Conservation (phyloP, 257 asterid genomes). For the Capsicum baccatum region DNA sequence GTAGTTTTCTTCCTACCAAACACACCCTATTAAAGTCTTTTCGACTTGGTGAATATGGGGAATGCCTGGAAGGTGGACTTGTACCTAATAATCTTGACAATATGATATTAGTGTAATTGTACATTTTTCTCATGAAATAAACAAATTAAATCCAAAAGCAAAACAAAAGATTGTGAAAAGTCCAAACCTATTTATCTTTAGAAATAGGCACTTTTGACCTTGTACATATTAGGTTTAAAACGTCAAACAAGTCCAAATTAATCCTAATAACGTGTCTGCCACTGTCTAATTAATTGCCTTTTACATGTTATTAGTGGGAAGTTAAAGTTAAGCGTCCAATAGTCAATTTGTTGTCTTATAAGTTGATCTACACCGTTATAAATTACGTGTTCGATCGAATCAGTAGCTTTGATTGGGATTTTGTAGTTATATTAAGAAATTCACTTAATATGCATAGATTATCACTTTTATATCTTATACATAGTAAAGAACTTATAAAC, state of each 20-base stretch:
- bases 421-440: not conserved
- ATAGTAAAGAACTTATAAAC: too few relatives aligned
- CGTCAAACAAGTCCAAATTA: slow-evolving; percentile 27
- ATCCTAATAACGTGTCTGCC: slow-evolving; percentile 22
- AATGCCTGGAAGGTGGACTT: not conserved
- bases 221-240: slow-evolving; percentile 16
- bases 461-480: too few relatives aligned
- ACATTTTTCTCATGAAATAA: slow-evolving; percentile 12
- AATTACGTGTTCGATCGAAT: not conserved
- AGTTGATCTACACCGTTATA: not conserved
- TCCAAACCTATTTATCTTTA: slow-evolving; percentile 16
- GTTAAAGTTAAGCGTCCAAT: not conserved
- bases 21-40: not conserved
- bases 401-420: rapidly evolving
- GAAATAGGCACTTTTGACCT: slow-evolving; percentile 10
- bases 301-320: slow-evolving; percentile 23
- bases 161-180: slow-evolving; percentile 2
- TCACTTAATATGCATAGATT: not conserved
- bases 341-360: not conserved
- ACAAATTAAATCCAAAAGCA: not conserved
- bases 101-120: not conserved
- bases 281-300: slow-evolving; percentile 24
- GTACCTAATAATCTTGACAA: slow-evolving; percentile 12
- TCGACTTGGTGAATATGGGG: not conserved
- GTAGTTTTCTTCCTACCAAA: not conserved